Evolutionary conservation across 768 basidiomycete species (phyloP).

Genomic region (Austroboletus eburneus): DNA sequence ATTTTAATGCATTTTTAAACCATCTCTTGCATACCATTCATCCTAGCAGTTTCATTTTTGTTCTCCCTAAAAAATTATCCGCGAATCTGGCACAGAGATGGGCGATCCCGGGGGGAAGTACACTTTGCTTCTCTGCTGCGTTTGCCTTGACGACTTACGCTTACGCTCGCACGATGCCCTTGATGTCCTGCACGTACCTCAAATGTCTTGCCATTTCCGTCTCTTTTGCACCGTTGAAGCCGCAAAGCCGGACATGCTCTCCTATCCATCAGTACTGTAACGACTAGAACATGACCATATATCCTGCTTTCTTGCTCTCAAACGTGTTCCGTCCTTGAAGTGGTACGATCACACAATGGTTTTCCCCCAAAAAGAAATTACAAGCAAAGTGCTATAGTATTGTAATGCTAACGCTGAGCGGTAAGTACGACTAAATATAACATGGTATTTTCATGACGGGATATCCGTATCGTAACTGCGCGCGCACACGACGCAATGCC

Average conservation of each 20-base stretch:
- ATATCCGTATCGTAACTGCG: constrained; percentile 1
- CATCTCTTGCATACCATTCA: constrained; percentile 34
- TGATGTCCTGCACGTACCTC: constrained; percentile 21
- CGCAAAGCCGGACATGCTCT: constrained; percentile 21
- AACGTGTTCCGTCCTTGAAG: constrained; percentile 30
- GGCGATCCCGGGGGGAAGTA: constrained; percentile 8
- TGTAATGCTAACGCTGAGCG: constrained; percentile 8
- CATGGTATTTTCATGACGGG: constrained; percentile 1
- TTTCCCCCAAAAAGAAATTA: constrained; percentile 14
- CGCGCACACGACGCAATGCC: constrained; percentile 1
- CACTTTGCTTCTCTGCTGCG: constrained; percentile 10
- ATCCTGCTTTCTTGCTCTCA: constrained; percentile 34
- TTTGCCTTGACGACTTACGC: constrained; percentile 24
- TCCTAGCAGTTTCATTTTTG: constrained; percentile 20
- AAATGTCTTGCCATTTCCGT: not conserved
- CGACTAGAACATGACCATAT: constrained; percentile 65
- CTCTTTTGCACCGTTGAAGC: constrained; percentile 14
- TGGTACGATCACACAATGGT: no score
- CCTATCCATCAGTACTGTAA: constrained; percentile 43
- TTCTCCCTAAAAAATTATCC: constrained; percentile 17
- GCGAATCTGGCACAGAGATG: constrained; percentile 19
- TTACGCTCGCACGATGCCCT: constrained; percentile 24
- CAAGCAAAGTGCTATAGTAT: constrained; percentile 4
- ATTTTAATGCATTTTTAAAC: constrained; percentile 29
- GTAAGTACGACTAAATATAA: no score